Evolutionary conservation across 805 yeast species (phyloP).

Genomic region (Komagataella kurtzmanii): DNA sequence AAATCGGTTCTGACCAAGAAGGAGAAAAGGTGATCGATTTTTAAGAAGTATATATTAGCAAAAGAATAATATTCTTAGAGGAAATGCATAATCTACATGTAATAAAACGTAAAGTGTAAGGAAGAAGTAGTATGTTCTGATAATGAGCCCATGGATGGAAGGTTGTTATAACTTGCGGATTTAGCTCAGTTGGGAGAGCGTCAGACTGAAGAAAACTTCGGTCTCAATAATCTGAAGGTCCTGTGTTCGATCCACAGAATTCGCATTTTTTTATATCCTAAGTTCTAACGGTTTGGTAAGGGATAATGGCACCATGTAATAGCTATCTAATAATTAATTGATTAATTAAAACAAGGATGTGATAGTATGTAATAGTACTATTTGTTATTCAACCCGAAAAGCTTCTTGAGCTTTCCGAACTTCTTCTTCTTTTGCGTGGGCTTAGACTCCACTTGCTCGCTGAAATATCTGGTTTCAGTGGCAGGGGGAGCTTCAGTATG

Average conservation of each 20-base stretch:
- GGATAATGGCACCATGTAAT: too few relatives aligned
- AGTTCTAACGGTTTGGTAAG: too few relatives aligned
- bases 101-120: background rate
- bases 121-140: background rate
- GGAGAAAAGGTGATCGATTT: background rate
- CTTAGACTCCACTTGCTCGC: constrained; percentile 10
- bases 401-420: constrained; percentile 19
- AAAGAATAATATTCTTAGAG: background rate
- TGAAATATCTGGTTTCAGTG: constrained; percentile 1
- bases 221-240: constrained; percentile 2
- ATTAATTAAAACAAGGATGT: background rate
- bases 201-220: constrained; percentile 1
- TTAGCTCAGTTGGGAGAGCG: constrained; percentile 1
- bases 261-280: background rate
- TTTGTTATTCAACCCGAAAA: constrained; percentile 14
- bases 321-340: too few relatives aligned
- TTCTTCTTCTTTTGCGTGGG: constrained; percentile 16
- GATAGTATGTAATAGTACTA: background rate
- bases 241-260: constrained; percentile 1
- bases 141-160: background rate
- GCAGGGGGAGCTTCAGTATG: background rate
- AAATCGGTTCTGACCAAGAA: background rate
- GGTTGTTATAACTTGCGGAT: background rate
- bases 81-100: background rate
- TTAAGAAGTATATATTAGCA: background rate